Conservation (phyloP, 495 filamentous ascomycete species). For the Xylaria scruposa region DNA sequence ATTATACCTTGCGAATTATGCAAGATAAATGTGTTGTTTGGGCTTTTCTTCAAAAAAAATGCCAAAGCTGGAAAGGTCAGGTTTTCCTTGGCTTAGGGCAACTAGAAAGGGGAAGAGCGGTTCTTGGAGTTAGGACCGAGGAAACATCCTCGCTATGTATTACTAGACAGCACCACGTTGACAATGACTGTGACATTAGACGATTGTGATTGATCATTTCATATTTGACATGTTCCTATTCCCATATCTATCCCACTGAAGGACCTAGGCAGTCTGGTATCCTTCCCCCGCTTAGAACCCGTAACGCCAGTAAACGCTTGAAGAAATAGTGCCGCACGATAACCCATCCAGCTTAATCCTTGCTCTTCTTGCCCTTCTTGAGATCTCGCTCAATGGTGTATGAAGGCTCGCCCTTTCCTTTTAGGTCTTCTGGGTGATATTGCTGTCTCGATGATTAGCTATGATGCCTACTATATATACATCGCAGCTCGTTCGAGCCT, state of each 20-base stretch:
- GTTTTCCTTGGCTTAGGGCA: slow-evolving; percentile 20
- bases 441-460: slow-evolving; percentile 49
- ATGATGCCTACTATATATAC: not conserved
- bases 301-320: slow-evolving; percentile 7
- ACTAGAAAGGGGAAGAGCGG: slow-evolving; percentile 13
- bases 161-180: not conserved
- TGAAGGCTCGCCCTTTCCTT: slow-evolving; percentile 80
- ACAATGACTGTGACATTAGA: not conserved
- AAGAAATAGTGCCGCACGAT: not conserved
- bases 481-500: not conserved
- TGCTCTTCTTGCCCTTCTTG: slow-evolving; percentile 48
- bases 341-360: not conserved
- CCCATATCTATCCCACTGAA: not conserved
- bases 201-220: not conserved
- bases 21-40: not conserved
- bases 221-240: slow-evolving; percentile 1
- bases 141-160: not conserved
- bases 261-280: not conserved
- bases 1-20: not conserved
- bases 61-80: slow-evolving; percentile 29
- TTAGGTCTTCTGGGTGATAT: slow-evolving; percentile 74
- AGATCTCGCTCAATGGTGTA: slow-evolving; percentile 71
- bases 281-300: not conserved
- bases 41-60: slow-evolving; percentile 9
- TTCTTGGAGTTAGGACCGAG: slow-evolving; percentile 11